phyloP scores from a whole-genome alignment of 2,329 filamentous ascomycete genomes.

The Pseudogymnoascus sp. region DNA sequence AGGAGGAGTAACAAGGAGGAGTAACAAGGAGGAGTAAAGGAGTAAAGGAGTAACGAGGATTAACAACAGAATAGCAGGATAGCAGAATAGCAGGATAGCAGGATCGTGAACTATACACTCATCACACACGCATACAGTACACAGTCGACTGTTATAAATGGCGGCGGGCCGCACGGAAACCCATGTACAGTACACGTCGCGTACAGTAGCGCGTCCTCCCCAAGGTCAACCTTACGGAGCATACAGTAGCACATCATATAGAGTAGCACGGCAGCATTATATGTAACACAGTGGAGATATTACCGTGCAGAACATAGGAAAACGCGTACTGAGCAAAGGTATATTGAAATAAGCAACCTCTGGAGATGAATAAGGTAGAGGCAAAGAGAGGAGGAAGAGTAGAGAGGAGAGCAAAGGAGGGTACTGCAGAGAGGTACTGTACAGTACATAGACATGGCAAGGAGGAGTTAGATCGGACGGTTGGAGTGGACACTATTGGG shows the following conservation, averaged over 20 bases:
- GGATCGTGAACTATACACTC: no score
- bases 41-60: neutral
- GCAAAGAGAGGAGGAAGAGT: neutral
- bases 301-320: neutral
- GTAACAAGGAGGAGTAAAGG: no score
- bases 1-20: neutral
- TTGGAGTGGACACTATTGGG: neutral
- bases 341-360: neutral
- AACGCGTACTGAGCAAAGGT: neutral
- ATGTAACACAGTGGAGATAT: neutral
- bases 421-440: neutral
- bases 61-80: no score
- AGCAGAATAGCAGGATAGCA: no score
- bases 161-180: neutral
- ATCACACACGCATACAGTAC: neutral
- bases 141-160: no score
- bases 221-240: neutral
- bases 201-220: neutral
- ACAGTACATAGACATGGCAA: neutral
- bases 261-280: neutral
- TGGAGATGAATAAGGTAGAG: no score
- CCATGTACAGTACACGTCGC: slow-evolving; percentile 1
- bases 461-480: slow-evolving; percentile 2
- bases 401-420: neutral
- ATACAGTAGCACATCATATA: neutral